A percentile compares a stretch with the other conserved stretches of the same genome.
phyloP scores from a whole-genome alignment of 1,284 basidiomycete species.

The Cryptococcus sp. region DNA sequence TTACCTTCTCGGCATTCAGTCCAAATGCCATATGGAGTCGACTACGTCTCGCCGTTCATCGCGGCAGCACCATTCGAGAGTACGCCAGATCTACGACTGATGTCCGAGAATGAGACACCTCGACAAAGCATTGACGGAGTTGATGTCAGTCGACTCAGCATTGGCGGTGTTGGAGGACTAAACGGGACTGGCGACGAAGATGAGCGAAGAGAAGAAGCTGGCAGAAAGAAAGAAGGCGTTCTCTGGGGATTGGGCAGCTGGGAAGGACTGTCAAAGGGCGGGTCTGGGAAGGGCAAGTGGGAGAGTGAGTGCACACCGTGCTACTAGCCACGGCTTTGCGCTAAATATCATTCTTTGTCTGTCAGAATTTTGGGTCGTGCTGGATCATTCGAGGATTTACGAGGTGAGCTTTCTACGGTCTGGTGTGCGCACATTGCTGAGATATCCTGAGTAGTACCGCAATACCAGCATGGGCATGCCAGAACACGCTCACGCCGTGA shows the following conservation, averaged over 20 bases:
- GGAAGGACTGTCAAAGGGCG: conserved; percentile 46
- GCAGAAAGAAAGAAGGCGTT: conserved; percentile 52
- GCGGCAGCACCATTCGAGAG: conserved; percentile 14
- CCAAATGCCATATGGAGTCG: conserved; percentile 17
- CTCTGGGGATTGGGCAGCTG: conserved; percentile 52
- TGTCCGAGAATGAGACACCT: not conserved
- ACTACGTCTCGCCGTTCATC: conserved; percentile 35
- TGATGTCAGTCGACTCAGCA: conserved; percentile 6
- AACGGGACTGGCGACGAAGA: conserved; percentile 46
- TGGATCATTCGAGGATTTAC: conserved; percentile 52
- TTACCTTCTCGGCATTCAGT: conserved; percentile 27
- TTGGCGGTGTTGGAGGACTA: conserved; percentile 44
- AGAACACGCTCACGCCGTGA: conserved; percentile 45
- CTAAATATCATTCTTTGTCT: not conserved
- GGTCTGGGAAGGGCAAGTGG: conserved; percentile 44
- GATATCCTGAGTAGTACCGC: conserved; percentile 37
- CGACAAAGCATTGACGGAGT: not conserved
- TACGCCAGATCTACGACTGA: conserved; percentile 12
- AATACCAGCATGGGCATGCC: conserved; percentile 39
- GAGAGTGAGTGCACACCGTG: conserved; percentile 43
- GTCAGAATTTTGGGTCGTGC: conserved; percentile 51
- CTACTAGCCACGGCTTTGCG: not conserved
- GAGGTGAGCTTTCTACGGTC: conserved; percentile 31
- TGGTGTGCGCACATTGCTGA: not conserved
- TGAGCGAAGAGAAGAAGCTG: conserved; percentile 44